Conservation (phyloP, 73 alveolate genomes). For the Paramecium tetraurelia region DNA sequence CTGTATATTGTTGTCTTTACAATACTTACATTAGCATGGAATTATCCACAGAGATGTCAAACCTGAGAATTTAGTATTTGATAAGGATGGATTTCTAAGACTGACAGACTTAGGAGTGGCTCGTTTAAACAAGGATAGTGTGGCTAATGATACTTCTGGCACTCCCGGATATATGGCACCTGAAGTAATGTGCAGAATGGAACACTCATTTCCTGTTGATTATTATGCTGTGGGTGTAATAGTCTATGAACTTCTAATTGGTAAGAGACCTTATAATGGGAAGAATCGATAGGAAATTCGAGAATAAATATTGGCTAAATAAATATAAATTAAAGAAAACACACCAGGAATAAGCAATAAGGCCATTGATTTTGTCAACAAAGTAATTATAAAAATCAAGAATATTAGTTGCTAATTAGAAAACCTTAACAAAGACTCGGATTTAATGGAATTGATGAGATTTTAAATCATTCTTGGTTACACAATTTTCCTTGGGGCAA, state of each 20-base stretch:
- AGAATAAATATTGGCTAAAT: conserved; percentile 68
- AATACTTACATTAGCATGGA: conserved; percentile 64
- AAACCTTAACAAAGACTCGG: conserved; percentile 87
- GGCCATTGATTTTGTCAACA: conserved; percentile 91
- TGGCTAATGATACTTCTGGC: conserved; percentile 80
- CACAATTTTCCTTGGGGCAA: conserved; percentile 81
- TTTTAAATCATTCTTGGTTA: conserved; percentile 83
- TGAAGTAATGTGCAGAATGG: conserved; percentile 69
- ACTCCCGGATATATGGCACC: conserved; percentile 92
- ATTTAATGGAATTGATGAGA: conserved; percentile 78
- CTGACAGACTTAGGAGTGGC: conserved; percentile 82
- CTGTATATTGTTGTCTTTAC: conserved; percentile 67
- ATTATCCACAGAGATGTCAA: conserved; percentile 75
- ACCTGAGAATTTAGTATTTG: conserved; percentile 76
- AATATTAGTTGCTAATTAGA: conserved; percentile 58
- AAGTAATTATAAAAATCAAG: conserved; percentile 46
- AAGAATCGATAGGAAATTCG: conserved; percentile 75
- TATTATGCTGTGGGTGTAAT: conserved; percentile 80
- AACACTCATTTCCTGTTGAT: conserved; percentile 67
- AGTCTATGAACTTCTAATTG: conserved; percentile 71
- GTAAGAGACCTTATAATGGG: conserved; percentile 89
- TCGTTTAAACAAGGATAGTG: conserved; percentile 67
- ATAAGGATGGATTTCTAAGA: conserved; percentile 71
- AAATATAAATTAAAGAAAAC: conserved; percentile 78
- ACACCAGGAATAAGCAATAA: conserved; percentile 83